These are phyloP conservation scores for Mortierella antarctica DNA, from an alignment of 192 early-diverging fungal genomes.

Conservation along the genomic window DNA sequence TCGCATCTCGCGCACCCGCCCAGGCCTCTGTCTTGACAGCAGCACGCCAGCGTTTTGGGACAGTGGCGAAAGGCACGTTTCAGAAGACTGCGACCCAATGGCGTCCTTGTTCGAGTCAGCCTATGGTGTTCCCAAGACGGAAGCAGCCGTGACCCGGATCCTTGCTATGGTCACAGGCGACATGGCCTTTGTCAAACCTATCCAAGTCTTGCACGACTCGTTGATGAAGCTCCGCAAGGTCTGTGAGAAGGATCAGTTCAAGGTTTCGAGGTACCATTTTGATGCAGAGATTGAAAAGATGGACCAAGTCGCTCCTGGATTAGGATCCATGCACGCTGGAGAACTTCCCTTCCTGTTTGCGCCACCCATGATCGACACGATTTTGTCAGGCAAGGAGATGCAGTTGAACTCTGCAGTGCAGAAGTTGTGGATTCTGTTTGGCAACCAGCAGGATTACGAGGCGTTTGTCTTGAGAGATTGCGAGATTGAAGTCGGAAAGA, in stretches of 20 bases:
- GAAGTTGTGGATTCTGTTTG: conserved; percentile 25
- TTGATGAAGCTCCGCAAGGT: background rate
- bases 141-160: conserved; percentile 4
- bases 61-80: conserved; percentile 19
- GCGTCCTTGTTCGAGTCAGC: background rate
- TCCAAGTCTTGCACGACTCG: background rate
- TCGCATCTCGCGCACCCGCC: conserved; percentile 25
- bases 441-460: conserved; percentile 8
- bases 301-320: background rate
- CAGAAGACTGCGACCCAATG: conserved; percentile 17
- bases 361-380: conserved; percentile 6
- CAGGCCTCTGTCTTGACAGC: conserved; percentile 26
- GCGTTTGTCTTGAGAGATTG: background rate
- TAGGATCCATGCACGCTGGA: conserved; percentile 29
- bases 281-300: conserved; percentile 8
- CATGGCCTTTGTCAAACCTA: conserved; percentile 4
- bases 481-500: conserved; percentile 1
- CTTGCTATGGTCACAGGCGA: background rate
- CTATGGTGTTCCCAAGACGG: conserved; percentile 22
- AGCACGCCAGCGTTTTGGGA: conserved; percentile 29
- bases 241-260: background rate
- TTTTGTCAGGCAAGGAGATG: conserved; percentile 1
- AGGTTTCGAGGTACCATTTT: conserved; percentile 8
- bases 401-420: conserved; percentile 15
- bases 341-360: conserved; percentile 24